A percentile compares a stretch with the other conserved stretches of the same genome.
phyloP scores from a whole-genome alignment of 2,329 filamentous ascomycete genomes.

The Paraphoma sp. region DNA sequence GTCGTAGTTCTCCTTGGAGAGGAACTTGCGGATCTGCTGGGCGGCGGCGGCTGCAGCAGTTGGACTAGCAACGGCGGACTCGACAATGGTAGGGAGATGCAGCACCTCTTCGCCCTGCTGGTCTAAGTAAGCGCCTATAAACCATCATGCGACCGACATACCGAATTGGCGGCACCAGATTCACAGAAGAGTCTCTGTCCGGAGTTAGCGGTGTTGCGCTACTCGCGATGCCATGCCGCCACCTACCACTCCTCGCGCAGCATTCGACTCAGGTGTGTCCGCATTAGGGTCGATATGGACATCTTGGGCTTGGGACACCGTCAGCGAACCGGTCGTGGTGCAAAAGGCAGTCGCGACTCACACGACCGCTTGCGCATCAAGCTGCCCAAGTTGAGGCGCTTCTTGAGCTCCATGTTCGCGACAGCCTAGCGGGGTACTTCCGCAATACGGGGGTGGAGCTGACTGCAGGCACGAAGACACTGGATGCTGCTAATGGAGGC shows the following conservation, averaged over 20 bases:
- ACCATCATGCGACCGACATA: constrained; percentile 15
- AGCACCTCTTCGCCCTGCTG: constrained; percentile 85
- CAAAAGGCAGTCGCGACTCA: constrained; percentile 18
- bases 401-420: constrained; percentile 47
- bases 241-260: constrained; percentile 69
- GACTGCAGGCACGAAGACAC: not conserved
- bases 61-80: constrained; percentile 91
- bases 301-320: constrained; percentile 32
- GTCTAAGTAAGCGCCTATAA: constrained; percentile 1
- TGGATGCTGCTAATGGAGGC: not conserved
- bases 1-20: constrained; percentile 72
- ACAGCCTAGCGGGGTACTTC: constrained; percentile 3
- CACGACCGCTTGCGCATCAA: constrained; percentile 42
- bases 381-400: constrained; percentile 45
- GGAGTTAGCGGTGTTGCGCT: constrained; percentile 15
- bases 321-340: constrained; percentile 13
- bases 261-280: constrained; percentile 72
- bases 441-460: not conserved
- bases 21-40: constrained; percentile 78
- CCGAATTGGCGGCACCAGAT: constrained; percentile 65
- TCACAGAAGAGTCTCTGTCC: constrained; percentile 80
- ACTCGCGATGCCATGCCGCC: constrained; percentile 32
- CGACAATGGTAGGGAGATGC: constrained; percentile 91
- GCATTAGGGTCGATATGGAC: constrained; percentile 40
- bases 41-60: constrained; percentile 83